A percentile compares a stretch with the other conserved stretches of the same genome.
Evolutionary conservation across 768 basidiomycete genomes (phyloP).

Genomic region (Suillus paluster): DNA sequence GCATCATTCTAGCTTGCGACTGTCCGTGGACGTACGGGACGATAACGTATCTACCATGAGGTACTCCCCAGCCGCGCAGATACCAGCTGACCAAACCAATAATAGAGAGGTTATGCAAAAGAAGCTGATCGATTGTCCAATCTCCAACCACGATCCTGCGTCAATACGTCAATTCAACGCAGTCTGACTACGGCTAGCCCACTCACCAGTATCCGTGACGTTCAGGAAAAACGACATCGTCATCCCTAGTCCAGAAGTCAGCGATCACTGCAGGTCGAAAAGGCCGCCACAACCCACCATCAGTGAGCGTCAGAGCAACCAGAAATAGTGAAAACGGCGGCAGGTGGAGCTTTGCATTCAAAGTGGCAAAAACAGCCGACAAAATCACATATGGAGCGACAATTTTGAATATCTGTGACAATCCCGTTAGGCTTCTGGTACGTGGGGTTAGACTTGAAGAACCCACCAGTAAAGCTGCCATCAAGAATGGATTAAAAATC

Average conservation of each 20-base stretch:
- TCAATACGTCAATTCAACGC: slow-evolving; percentile 12
- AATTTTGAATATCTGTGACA: slow-evolving; percentile 75
- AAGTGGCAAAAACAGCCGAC: slow-evolving; percentile 65
- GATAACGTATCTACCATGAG: slow-evolving; percentile 53
- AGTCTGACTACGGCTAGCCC: not conserved
- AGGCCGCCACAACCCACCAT: slow-evolving; percentile 47
- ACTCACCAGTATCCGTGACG: slow-evolving; percentile 75
- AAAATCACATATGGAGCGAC: slow-evolving; percentile 80
- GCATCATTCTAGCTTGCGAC: slow-evolving; percentile 23
- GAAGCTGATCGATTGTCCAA: slow-evolving; percentile 87
- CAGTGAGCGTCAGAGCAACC: slow-evolving; percentile 73
- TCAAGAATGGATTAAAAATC: slow-evolving; percentile 84
- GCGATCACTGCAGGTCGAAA: slow-evolving; percentile 18
- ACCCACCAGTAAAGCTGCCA: slow-evolving; percentile 72
- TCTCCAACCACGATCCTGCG: slow-evolving; percentile 85
- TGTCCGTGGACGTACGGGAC: slow-evolving; percentile 17
- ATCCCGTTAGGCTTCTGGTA: slow-evolving; percentile 7
- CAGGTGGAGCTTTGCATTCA: slow-evolving; percentile 68
- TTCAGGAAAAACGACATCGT: slow-evolving; percentile 83
- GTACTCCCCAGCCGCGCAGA: slow-evolving; percentile 74
- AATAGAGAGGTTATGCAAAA: slow-evolving; percentile 84
- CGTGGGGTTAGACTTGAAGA: not conserved
- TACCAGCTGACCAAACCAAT: slow-evolving; percentile 77
- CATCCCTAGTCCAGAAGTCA: slow-evolving; percentile 57
- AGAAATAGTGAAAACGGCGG: slow-evolving; percentile 84